A percentile compares a stretch with the other conserved stretches of the same genome.
Evolutionary conservation across 129 eudicot species (phyloP).

Genomic region (Escallonia rubra): DNA sequence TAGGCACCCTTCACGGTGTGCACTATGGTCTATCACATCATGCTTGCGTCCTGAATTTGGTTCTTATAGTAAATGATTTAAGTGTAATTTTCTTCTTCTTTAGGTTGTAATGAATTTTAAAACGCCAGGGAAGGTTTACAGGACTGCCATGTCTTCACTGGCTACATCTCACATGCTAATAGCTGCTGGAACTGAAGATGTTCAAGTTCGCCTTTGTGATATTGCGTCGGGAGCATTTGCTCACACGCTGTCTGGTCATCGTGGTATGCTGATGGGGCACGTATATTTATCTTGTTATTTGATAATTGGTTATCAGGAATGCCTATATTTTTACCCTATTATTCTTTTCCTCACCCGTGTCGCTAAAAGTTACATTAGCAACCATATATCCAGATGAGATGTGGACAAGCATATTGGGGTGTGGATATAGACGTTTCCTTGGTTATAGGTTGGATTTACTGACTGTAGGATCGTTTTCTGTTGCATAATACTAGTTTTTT

Average conservation of each 20-base stretch:
- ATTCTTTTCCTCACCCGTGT: too few species aligned
- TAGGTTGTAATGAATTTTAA: conserved; percentile 85
- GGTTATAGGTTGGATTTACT: too few species aligned
- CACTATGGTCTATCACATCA: background rate
- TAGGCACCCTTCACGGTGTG: conserved; percentile 5
- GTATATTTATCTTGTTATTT: too few species aligned
- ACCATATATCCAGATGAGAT: too few species aligned
- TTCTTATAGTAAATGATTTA: background rate
- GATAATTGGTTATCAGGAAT: too few species aligned
- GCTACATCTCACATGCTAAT: conserved; percentile 93
- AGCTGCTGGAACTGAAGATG: conserved; percentile 98
- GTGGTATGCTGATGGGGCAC: conserved; percentile 56
- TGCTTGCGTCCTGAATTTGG: background rate
- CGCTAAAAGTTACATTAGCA: too few species aligned
- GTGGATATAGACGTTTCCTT: too few species aligned
- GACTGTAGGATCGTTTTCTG: too few species aligned
- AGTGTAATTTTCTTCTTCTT: background rate
- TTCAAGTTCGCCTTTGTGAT: conserved; percentile 97
- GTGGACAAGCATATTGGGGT: too few species aligned
- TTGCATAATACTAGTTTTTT: background rate
- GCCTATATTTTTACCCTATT: too few species aligned
- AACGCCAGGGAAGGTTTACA: conserved; percentile 98
- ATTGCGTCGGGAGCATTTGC: conserved; percentile 98
- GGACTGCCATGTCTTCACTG: conserved; percentile 88
- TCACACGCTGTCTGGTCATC: conserved; percentile 98